Evolutionary conservation across 2,329 filamentous ascomycete species (phyloP), one percentile per base, ranked within the genome.

Genomic region (Neonectria hederae): DNA sequence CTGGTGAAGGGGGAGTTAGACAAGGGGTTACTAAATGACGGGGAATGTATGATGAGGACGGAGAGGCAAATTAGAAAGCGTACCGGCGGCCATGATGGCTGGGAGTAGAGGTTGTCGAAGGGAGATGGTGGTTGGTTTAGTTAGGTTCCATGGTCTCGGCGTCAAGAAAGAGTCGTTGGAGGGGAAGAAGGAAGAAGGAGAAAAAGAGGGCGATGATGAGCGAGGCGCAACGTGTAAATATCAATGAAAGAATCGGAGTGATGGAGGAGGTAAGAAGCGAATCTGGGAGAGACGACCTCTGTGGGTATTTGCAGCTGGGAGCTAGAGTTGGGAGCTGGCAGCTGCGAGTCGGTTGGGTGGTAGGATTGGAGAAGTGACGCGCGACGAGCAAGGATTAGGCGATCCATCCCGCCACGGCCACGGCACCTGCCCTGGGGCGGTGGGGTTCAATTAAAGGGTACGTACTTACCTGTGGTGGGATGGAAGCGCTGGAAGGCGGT

Each of bases 1-100:
- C 95, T 81, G 58, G 32, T 40, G 32, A 51, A 63, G 22, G 45
- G 69, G 49, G 63, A 69, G 69, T 69, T 65, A 64, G 71, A 59
- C 53, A 63, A 62, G 30, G 32, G 46, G 30, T 40, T 32, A 26
- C 35, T 52, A 22, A 17, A 13, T 10, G 40, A 13, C 5, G 13
- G 19, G 56, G 51, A 24, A 17, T 17, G 45, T 28, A 49, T 3
- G 52, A 28, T 7, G 19, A 26, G 11, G 56, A 55, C 54, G 14
- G 28, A 46, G 35, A n/a, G 35, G 7, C 8, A 38, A 14, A 38
- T n/a, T n/a, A 28, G 57, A 55, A 30, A 62, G 59, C 70, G 35
- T 69, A 74, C 72, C 72, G 40, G 72, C 30, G 56, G 72, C 62
- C 72, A 74, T 74, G 67, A 65, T 72, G 70, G 49, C 11, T 43